Evolutionary conservation across 306 rosid genomes (phyloP).

Genomic region (Casuarina glauca): DNA sequence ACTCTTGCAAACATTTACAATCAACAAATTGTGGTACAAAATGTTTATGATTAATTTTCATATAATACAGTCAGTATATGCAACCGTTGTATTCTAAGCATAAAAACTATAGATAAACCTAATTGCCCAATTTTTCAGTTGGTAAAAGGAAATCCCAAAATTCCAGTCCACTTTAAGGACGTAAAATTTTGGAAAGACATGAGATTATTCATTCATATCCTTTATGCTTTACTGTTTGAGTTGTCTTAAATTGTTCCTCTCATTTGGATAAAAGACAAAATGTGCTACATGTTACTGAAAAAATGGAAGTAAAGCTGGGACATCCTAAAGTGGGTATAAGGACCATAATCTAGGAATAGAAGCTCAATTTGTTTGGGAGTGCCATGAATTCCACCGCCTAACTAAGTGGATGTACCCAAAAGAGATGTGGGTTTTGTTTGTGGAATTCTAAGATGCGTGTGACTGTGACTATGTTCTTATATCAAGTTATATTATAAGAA

Average conservation of each 20-base stretch:
- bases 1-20: background rate
- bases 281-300: background rate
- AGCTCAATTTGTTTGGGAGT: background rate
- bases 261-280: background rate
- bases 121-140: background rate
- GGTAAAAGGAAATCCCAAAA: background rate
- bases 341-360: background rate
- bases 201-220: background rate
- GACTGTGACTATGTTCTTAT: background rate
- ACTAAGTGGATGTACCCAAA: background rate
- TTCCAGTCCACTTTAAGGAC: background rate
- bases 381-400: background rate
- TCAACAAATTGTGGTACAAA: background rate
- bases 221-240: background rate
- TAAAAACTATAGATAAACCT: background rate
- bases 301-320: background rate
- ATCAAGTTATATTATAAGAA: background rate
- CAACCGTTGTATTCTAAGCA: background rate
- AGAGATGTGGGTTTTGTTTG: background rate
- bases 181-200: background rate
- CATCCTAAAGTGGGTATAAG: background rate
- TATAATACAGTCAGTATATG: background rate
- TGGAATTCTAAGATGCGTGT: background rate
- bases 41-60: background rate
- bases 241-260: background rate